These are phyloP conservation scores for Leucocoprinus leucothites DNA, from an alignment of 768 basidiomycete species.

Conservation along the genomic window DNA sequence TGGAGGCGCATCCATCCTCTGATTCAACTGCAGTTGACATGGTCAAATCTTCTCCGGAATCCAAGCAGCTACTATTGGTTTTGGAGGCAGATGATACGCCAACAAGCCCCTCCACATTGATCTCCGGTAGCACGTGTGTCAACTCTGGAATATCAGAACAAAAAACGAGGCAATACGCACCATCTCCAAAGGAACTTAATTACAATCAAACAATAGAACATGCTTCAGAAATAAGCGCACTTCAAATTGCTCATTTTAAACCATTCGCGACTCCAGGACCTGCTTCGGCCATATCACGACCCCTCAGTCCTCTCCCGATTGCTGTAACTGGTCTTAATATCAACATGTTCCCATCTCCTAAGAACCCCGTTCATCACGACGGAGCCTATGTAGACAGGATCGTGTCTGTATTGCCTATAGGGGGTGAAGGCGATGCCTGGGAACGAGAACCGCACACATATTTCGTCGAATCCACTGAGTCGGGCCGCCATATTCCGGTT, in stretches of 20 bases:
- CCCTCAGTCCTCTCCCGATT: background rate
- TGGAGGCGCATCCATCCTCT: background rate
- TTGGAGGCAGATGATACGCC: background rate
- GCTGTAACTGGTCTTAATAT: background rate
- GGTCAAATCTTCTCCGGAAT: background rate
- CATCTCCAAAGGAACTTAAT: too few species aligned
- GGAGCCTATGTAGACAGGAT: background rate
- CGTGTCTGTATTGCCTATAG: background rate
- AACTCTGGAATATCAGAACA: background rate
- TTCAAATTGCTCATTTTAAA: background rate
- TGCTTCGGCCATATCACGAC: slow-evolving; percentile 9
- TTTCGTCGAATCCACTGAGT: too few species aligned
- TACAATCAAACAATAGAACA: background rate
- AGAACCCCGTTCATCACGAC: background rate
- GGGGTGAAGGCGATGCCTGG: background rate
- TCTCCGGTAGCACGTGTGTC: background rate
- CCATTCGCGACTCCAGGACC: slow-evolving; percentile 19
- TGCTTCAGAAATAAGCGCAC: background rate
- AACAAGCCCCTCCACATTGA: background rate
- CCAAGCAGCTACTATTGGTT: background rate
- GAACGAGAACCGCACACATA: too few species aligned
- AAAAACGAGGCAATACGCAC: too few species aligned
- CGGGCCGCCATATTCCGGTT: too few species aligned
- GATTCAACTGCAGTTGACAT: slow-evolving; percentile 5
- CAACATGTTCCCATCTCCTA: background rate